Conservation (phyloP, 2,329 filamentous ascomycete species). For the Lithohypha guttulata region DNA sequence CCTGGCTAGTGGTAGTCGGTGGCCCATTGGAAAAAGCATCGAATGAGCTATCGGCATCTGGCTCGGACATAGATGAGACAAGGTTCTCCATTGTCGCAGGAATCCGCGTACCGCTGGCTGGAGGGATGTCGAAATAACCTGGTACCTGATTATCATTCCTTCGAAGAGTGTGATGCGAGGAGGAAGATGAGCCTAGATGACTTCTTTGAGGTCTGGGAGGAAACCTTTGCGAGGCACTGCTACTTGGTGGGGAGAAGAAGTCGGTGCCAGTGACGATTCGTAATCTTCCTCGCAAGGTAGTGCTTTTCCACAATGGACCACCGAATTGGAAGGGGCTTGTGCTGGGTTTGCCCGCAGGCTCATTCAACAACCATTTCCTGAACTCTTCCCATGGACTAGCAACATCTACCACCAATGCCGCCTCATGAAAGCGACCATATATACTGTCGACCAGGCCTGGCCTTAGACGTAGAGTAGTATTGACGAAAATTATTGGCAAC, state of each 20-base stretch:
- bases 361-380: slow-evolving; percentile 56
- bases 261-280: slow-evolving; percentile 53
- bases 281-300: slow-evolving; percentile 56
- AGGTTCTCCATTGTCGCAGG: slow-evolving; percentile 2
- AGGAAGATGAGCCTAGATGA: slow-evolving; percentile 22
- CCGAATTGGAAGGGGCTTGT: slow-evolving; percentile 50
- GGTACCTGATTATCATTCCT: slow-evolving; percentile 2
- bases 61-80: not conserved
- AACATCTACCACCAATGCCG: slow-evolving; percentile 32
- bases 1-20: not conserved
- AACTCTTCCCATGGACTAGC: slow-evolving; percentile 46
- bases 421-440: slow-evolving; percentile 37
- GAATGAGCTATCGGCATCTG: not conserved
- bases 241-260: slow-evolving; percentile 24
- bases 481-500: slow-evolving; percentile 57
- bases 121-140: slow-evolving; percentile 17
- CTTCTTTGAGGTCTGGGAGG: slow-evolving; percentile 23
- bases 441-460: slow-evolving; percentile 48
- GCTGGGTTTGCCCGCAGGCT: slow-evolving; percentile 42
- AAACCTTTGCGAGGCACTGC: not conserved
- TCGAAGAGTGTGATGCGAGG: slow-evolving; percentile 4
- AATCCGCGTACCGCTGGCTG: not conserved
- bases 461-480: slow-evolving; percentile 52
- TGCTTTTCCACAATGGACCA: slow-evolving; percentile 58
- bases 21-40: slow-evolving; percentile 4